Percentiles rank a stretch among this genome's conserved stretches.
These are phyloP conservation scores for Tylopilus sp. DNA, from an alignment of 1,284 basidiomycete species.

Conservation along the genomic window DNA sequence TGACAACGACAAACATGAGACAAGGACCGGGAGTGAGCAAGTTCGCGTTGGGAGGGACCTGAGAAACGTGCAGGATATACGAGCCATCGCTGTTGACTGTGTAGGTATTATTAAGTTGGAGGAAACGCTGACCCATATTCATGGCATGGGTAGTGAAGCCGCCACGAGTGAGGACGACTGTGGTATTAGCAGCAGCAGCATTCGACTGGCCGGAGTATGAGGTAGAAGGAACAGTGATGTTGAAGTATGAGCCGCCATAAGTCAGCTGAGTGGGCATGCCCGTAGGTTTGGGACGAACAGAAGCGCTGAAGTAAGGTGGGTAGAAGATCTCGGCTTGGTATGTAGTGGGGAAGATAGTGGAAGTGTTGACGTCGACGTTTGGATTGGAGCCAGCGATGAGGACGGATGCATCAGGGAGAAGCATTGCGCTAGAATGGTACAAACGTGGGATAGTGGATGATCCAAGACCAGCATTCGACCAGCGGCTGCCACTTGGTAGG, in stretches of 20 bases:
- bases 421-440: slow-evolving; percentile 88
- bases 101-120: slow-evolving; percentile 64
- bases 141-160: slow-evolving; percentile 85
- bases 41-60: slow-evolving; percentile 77
- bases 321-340: slow-evolving; percentile 92
- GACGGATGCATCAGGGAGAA: slow-evolving; percentile 91
- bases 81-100: slow-evolving; percentile 68
- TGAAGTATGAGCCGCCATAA: slow-evolving; percentile 87
- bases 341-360: slow-evolving; percentile 82
- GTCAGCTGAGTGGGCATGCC: slow-evolving; percentile 80
- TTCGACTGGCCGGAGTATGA: slow-evolving; percentile 61
- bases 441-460: slow-evolving; percentile 76
- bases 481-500: slow-evolving; percentile 71
- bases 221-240: slow-evolving; percentile 61
- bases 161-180: slow-evolving; percentile 74
- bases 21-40: slow-evolving; percentile 82
- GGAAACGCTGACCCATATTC: slow-evolving; percentile 68
- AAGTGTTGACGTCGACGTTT: slow-evolving; percentile 84
- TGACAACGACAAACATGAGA: slow-evolving; percentile 71
- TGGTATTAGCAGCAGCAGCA: slow-evolving; percentile 66
- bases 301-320: slow-evolving; percentile 75
- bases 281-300: slow-evolving; percentile 75
- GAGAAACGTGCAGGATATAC: slow-evolving; percentile 71
- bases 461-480: slow-evolving; percentile 72
- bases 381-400: slow-evolving; percentile 93